Base-by-base conservation (phyloP, 805 yeast genomes). In the Candida patagonica region DNA sequence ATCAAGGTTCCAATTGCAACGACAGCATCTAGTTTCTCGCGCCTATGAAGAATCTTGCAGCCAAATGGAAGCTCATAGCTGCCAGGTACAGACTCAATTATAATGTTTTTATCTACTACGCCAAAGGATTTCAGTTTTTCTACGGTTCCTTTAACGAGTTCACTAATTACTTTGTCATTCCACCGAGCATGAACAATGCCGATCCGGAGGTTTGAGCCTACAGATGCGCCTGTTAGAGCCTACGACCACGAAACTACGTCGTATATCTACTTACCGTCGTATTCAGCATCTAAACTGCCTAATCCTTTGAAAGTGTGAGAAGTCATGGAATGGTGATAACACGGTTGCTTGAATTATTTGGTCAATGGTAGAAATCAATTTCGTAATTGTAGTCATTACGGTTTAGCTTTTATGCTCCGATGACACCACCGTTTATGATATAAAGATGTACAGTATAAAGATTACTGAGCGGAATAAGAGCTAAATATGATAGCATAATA, bases 171-270 rank as follows among this genome's bases (percentile, higher is more conserved):
- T 35, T 67, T 64, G 29, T 66, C 61, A 62, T 92, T 92, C 98
- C 98, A 92, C 62, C 98, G 82, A 12, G 98, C 96, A 60, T 88
- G 96, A 42, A 92, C 73, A 55, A 92, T 86, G 26, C 89, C 96
- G 40, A 92, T 68, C 51, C 80, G 73, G 48, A 88, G 66, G 2
- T 65, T 35, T 13, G 53, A 36, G 21, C 63, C 48, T 41, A 13
- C n/a, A n/a, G n/a, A n/a, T n/a, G n/a, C n/a, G n/a, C n/a, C n/a
- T n/a, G n/a, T n/a, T n/a, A n/a, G n/a, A n/a, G n/a, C n/a, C n/a
- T n/a, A n/a, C n/a, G n/a, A n/a, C n/a, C n/a, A n/a, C n/a, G n/a
- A n/a, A n/a, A n/a, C n/a, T 21, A 31, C 10, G 20, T 23, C 16
- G 5, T 7, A 17, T 10, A 9, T 21, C n/a, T 12, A 37, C 47